These are phyloP conservation scores for Prunus armeniaca DNA, from an alignment of 306 rosid species.

Conservation along the genomic window DNA sequence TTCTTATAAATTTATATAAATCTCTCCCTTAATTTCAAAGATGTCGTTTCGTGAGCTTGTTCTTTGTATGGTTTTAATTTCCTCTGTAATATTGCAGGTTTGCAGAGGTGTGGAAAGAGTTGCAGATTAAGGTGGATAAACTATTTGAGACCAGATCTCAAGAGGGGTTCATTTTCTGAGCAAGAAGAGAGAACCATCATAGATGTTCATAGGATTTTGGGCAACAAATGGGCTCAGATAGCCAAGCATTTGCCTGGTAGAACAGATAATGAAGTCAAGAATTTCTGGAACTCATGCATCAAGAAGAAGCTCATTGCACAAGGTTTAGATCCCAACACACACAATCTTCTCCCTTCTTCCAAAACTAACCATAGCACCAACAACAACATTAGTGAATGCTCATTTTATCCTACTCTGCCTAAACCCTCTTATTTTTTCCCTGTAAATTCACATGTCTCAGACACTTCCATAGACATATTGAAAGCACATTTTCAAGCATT, in stretches of 20 bases:
- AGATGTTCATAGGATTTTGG: slow-evolving; percentile 80
- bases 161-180: slow-evolving; percentile 70
- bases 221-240: slow-evolving; percentile 93
- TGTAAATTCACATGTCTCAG: not conserved
- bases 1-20: too few species aligned
- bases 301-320: slow-evolving; percentile 80
- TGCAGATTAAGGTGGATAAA: slow-evolving; percentile 89
- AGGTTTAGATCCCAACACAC: slow-evolving; percentile 91
- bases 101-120: slow-evolving; percentile 89
- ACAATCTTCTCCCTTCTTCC: slow-evolving; percentile 47
- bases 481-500: not conserved
- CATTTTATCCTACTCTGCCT: not conserved
- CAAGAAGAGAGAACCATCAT: slow-evolving; percentile 73
- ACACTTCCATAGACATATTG: slow-evolving; percentile 13
- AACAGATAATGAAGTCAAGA: slow-evolving; percentile 92
- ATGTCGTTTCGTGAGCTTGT: not conserved
- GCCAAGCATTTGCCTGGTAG: slow-evolving; percentile 95
- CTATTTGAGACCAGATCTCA: slow-evolving; percentile 80
- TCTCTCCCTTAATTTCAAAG: not conserved
- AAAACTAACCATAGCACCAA: not conserved
- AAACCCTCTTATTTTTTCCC: not conserved
- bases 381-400: not conserved
- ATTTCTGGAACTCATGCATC: slow-evolving; percentile 86
- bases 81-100: slow-evolving; percentile 34
- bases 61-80: not conserved